phyloP scores from a whole-genome alignment of 306 rosid genomes.

The Lathyrus sativus region DNA sequence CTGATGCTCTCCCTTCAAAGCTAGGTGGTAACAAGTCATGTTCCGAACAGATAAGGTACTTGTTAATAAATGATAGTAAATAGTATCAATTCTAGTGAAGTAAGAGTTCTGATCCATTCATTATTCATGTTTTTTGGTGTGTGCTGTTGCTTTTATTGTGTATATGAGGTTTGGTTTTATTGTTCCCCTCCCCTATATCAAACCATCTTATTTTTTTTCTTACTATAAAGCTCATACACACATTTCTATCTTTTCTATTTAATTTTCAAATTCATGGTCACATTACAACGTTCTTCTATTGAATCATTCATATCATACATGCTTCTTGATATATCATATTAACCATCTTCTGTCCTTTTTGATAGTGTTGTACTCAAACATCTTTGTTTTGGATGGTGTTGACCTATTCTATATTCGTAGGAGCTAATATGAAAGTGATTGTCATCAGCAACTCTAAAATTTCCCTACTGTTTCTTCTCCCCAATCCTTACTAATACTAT shows the following conservation, averaged over 20 bases:
- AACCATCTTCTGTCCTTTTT: slow-evolving; percentile 7
- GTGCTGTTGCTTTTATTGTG: slow-evolving; percentile 17
- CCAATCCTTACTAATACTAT: background rate
- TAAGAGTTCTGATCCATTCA: slow-evolving; percentile 5
- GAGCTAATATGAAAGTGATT: slow-evolving; percentile 12
- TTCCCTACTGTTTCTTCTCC: too few relatives aligned
- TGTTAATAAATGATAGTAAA: slow-evolving; percentile 30
- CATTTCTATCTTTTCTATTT: slow-evolving; percentile 11
- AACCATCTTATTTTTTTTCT: background rate
- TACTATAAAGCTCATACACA: background rate
- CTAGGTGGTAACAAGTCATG: slow-evolving; percentile 34
- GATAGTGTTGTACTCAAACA: slow-evolving; percentile 13
- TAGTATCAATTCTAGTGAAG: slow-evolving; percentile 17
- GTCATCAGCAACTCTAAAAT: background rate
- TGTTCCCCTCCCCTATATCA: background rate
- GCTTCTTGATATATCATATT: slow-evolving; percentile 17
- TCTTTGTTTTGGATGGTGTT: slow-evolving; percentile 27
- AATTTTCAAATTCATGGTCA: slow-evolving; percentile 30
- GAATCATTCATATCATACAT: slow-evolving; percentile 19
- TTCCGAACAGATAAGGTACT: slow-evolving; percentile 62
- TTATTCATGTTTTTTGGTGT: slow-evolving; percentile 7
- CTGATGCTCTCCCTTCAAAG: slow-evolving; percentile 38
- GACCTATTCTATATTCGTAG: slow-evolving; percentile 18
- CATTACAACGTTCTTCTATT: background rate
- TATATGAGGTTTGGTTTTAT: slow-evolving; percentile 3